phyloP scores from a whole-genome alignment of 1,284 basidiomycete species.

The Sutorius eximius region DNA sequence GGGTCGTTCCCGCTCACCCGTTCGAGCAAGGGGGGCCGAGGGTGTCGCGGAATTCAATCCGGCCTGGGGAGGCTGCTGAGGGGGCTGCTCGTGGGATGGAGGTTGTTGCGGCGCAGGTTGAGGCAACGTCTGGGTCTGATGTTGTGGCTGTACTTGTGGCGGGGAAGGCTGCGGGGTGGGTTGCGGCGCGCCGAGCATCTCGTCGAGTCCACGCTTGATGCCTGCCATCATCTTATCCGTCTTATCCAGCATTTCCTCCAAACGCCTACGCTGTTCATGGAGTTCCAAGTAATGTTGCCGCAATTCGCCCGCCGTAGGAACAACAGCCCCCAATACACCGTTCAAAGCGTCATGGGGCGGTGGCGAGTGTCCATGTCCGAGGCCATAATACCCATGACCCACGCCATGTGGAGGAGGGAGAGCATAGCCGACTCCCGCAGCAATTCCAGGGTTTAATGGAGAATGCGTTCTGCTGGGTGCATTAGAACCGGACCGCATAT shows the following conservation, averaged over 20 bases:
- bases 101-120: slow-evolving; percentile 26
- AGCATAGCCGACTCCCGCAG: slow-evolving; percentile 36
- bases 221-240: slow-evolving; percentile 72
- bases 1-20: slow-evolving; percentile 31
- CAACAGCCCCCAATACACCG: slow-evolving; percentile 32
- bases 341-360: slow-evolving; percentile 37
- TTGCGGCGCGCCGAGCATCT: slow-evolving; percentile 45
- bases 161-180: slow-evolving; percentile 21
- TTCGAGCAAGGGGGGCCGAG: slow-evolving; percentile 24
- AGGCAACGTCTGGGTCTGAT: slow-evolving; percentile 20
- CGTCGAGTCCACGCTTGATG: slow-evolving; percentile 70
- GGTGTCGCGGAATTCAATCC: slow-evolving; percentile 13
- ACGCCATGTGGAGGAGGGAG: slow-evolving; percentile 42
- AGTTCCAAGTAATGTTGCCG: slow-evolving; percentile 69
- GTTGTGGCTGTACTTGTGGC: slow-evolving; percentile 25
- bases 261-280: slow-evolving; percentile 54
- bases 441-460: slow-evolving; percentile 48
- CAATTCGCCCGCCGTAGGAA: slow-evolving; percentile 61
- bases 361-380: slow-evolving; percentile 34
- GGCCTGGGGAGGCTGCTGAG: slow-evolving; percentile 24
- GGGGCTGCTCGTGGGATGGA: slow-evolving; percentile 29
- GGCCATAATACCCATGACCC: slow-evolving; percentile 35
- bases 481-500: slow-evolving; percentile 57
- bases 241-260: slow-evolving; percentile 69
- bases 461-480: slow-evolving; percentile 71